phyloP scores from a whole-genome alignment of 768 basidiomycete genomes.

The Trametes punicea region DNA sequence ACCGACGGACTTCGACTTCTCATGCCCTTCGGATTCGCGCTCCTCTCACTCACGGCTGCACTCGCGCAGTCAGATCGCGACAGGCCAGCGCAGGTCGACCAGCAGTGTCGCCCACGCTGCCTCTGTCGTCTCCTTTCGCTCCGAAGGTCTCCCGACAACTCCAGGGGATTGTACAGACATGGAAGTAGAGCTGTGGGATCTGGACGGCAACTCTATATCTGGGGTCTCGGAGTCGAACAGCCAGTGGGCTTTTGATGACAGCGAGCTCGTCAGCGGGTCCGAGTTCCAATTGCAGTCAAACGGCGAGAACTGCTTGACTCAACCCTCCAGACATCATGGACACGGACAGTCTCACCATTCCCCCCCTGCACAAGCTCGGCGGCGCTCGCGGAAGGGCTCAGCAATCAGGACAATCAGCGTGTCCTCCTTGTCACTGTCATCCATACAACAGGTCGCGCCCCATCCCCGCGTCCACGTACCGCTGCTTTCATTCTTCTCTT shows the following conservation, averaged over 20 bases:
- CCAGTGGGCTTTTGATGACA: constrained; percentile 24
- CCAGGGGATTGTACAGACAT: constrained; percentile 15
- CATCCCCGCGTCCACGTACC: constrained; percentile 36
- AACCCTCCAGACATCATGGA: too few relatives aligned
- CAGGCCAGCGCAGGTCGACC: neutral
- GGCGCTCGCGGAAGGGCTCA: constrained; percentile 16
- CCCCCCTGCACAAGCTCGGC: constrained; percentile 1
- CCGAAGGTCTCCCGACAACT: neutral
- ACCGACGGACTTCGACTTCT: constrained; percentile 20
- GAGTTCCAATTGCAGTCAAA: too few relatives aligned
- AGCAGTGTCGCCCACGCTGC: neutral
- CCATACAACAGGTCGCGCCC: constrained; percentile 10
- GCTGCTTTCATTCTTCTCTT: constrained; percentile 36
- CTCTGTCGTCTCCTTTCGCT: neutral
- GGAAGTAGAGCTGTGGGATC: constrained; percentile 26
- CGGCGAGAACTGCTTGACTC: too few relatives aligned
- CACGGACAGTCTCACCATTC: neutral
- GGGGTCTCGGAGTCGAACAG: constrained; percentile 1
- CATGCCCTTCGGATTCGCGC: constrained; percentile 6
- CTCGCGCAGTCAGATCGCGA: neutral
- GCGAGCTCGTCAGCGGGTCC: neutral
- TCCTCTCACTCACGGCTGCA: neutral
- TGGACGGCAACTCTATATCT: neutral
- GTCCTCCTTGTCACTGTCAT: constrained; percentile 5
- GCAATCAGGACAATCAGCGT: constrained; percentile 8